A percentile compares a stretch with the other conserved stretches of the same genome.
Conservation (phyloP, 2,329 filamentous ascomycete species). For the Microsporum audouinii region DNA sequence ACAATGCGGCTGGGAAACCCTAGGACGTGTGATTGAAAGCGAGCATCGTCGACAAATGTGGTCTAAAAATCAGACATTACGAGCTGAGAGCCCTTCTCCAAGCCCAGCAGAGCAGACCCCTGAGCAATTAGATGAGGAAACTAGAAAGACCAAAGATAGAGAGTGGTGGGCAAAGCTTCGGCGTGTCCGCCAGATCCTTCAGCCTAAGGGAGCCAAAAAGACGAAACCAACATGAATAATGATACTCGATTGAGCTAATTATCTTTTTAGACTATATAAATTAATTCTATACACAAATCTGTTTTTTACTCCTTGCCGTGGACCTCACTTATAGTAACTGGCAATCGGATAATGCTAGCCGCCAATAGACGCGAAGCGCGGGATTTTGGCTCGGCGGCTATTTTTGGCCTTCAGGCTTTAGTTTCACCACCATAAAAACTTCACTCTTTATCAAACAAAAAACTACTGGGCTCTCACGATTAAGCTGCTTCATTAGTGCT, state of each 20-base stretch:
- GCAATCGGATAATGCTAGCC: background rate
- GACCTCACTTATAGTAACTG: background rate
- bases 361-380: background rate
- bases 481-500: too few relatives aligned
- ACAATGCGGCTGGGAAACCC: slow-evolving; percentile 36
- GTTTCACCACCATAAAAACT: background rate
- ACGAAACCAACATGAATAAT: background rate
- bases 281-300: background rate
- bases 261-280: background rate
- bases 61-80: slow-evolving; percentile 18
- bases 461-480: background rate
- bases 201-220: slow-evolving; percentile 42
- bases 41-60: slow-evolving; percentile 26
- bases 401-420: background rate
- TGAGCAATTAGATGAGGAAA: slow-evolving; percentile 26
- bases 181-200: slow-evolving; percentile 60
- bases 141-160: slow-evolving; percentile 52
- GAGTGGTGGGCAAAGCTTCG: slow-evolving; percentile 61
- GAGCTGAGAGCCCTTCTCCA: slow-evolving; percentile 21
- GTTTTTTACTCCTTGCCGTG: background rate
- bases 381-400: background rate
- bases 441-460: background rate
- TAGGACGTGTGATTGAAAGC: slow-evolving; percentile 33
- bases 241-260: background rate
- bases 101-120: slow-evolving; percentile 15